A percentile compares a stretch with the other conserved stretches of the same genome.
Evolutionary conservation across 495 filamentous ascomycete genomes (phyloP).

Genomic region (Schizothecium vesticola): DNA sequence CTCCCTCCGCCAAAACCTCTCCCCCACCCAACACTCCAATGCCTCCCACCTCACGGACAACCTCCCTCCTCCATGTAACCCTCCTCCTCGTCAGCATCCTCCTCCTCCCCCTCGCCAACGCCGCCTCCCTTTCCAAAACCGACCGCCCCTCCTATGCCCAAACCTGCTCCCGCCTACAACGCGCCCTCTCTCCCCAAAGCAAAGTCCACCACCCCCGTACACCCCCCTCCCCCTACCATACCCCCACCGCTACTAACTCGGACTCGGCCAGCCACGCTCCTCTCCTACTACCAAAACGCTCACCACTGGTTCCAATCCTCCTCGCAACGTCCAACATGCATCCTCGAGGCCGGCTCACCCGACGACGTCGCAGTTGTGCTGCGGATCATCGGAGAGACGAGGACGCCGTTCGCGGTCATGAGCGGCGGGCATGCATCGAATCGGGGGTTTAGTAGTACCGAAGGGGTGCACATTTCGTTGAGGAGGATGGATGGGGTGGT

Average conservation of each 20-base stretch:
- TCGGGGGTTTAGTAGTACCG: constrained; percentile 25
- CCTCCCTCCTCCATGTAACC: neutral
- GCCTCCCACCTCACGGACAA: neutral
- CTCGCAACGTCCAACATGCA: constrained; percentile 15
- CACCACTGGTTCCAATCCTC: constrained; percentile 27
- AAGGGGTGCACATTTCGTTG: constrained; percentile 30
- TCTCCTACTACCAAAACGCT: neutral
- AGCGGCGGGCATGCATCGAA: constrained; percentile 40
- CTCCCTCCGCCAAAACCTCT: neutral
- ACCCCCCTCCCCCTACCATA: neutral
- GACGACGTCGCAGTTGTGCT: constrained; percentile 22
- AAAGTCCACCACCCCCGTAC: neutral
- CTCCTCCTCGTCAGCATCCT: neutral
- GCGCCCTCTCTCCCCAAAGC: neutral
- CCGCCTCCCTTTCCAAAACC: neutral
- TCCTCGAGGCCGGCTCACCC: constrained; percentile 10
- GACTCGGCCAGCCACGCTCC: neutral
- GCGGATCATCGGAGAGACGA: constrained; percentile 12
- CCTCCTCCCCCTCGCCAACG: neutral
- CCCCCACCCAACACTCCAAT: neutral
- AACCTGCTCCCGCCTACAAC: neutral
- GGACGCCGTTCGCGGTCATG: constrained; percentile 38
- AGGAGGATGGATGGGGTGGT: constrained; percentile 22
- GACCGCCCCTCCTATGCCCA: neutral
- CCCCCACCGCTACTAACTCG: neutral